Percentiles rank a stretch among this genome's conserved stretches.
Evolutionary conservation across 169 alveolate species (phyloP).

Genomic region (Toxoplasma gondii): DNA sequence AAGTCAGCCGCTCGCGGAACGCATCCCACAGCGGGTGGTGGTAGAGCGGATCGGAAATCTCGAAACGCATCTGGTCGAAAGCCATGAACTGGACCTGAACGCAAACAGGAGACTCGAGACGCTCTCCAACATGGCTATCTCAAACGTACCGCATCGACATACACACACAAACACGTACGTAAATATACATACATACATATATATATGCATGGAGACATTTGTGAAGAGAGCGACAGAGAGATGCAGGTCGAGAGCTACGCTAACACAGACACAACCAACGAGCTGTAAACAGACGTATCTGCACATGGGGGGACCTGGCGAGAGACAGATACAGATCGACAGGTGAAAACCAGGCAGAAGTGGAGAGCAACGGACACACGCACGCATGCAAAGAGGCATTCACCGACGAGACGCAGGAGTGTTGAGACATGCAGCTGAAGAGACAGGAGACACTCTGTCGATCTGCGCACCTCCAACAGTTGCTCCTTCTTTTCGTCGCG

Average conservation of each 20-base stretch:
- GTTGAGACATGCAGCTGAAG: not conserved
- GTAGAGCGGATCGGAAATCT: constrained; percentile 41
- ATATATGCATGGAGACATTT: not conserved
- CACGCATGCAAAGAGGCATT: not conserved
- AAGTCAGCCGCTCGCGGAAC: not conserved
- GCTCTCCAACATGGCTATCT: not conserved
- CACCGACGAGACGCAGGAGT: no score
- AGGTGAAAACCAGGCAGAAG: no score
- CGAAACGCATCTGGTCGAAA: constrained; percentile 52
- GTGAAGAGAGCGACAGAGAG: no score
- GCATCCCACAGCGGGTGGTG: constrained; percentile 35
- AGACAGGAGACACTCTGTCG: not conserved
- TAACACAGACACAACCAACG: no score
- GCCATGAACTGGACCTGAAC: constrained; percentile 18
- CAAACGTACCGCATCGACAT: not conserved
- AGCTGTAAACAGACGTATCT: no score
- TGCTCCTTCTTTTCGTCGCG: constrained; percentile 61
- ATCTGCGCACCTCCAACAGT: constrained; percentile 30
- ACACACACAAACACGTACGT: not conserved
- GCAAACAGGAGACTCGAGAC: not conserved
- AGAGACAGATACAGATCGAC: no score
- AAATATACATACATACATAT: not conserved
- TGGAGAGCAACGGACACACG: no score
- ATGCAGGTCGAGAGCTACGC: no score
- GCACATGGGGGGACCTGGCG: no score